Base-by-base conservation (phyloP, 768 basidiomycete genomes). In the Termitomyces sp. region DNA sequence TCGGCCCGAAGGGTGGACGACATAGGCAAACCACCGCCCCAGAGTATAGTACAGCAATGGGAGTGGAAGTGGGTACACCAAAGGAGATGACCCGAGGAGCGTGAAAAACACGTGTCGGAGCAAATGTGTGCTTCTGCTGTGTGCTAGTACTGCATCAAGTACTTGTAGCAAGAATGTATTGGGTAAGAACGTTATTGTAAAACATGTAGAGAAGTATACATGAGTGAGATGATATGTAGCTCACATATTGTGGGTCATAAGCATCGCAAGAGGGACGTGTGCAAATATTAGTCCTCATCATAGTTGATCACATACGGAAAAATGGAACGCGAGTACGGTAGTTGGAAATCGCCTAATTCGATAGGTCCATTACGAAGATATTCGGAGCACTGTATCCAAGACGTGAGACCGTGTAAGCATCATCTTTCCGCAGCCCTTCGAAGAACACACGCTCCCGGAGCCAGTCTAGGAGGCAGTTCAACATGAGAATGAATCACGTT, bases 331-430 rank as follows among this genome's bases (percentile, higher is more conserved):
- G 24, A 28, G 36, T 16, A 13, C 22, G 9, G 18, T 49, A 0
- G 31, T 31, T 6, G 7, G 8, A 24, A 45, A 7, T 16, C 18
- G 50, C 54, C 73, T 69, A 85, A n/a, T 76, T 70, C 12, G 76
- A 74, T 41, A 89, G 61, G 55, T 79, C 78, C 86, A 92, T 83
- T 39, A 91, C 76, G 66, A 90, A 90, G 39, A 92, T 81, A 66
- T 93, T 92, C 6, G 90, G 83, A 3, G 91, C 91, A 55, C 77
- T 80, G 72, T 83, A 93, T 1, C 91, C 91, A 29, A 93, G 81
- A 6, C 89, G 80, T 9, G 75, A 67, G 28, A 71, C 62, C 2
- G 79, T 74, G 62, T 92, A 92, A 8, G 63, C 65, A 62, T 90
- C 88, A 61, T 86, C 81, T 66, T 76, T 82, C 12, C 62, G 62